phyloP scores from a whole-genome alignment of 768 basidiomycete species.

The Serendipita sp. region DNA sequence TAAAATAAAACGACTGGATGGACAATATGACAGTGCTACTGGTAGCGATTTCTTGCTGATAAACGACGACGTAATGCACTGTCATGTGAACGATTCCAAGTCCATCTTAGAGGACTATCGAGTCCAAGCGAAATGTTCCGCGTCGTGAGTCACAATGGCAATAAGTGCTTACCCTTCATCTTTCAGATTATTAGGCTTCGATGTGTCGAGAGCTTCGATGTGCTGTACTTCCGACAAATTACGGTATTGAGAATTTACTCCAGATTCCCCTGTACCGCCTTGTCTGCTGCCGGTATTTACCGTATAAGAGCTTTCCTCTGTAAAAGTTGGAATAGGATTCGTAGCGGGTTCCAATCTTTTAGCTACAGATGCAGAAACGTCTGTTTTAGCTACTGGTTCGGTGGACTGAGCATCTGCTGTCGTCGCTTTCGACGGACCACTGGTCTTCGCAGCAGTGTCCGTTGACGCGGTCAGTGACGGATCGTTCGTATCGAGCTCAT shows the following conservation, averaged over 20 bases:
- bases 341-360: slow-evolving; percentile 13
- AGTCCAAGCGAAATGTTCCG: not conserved
- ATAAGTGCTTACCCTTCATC: slow-evolving; percentile 81
- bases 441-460: slow-evolving; percentile 14
- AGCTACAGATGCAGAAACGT: slow-evolving; percentile 10
- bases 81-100: not conserved
- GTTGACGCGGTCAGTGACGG: slow-evolving; percentile 18
- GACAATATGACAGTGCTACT: not conserved
- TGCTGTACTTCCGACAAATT: not conserved
- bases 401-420: slow-evolving; percentile 7
- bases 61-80: not conserved
- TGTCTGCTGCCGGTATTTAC: slow-evolving; percentile 18
- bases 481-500: slow-evolving; percentile 15
- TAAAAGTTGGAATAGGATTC: slow-evolving; percentile 18
- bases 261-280: too few relatives aligned
- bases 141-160: slow-evolving; percentile 1
- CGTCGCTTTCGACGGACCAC: slow-evolving; percentile 10
- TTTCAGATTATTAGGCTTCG: slow-evolving; percentile 75
- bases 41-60: not conserved
- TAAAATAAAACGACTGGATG: slow-evolving; percentile 25
- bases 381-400: not conserved
- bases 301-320: slow-evolving; percentile 9
- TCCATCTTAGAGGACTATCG: not conserved
- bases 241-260: too few relatives aligned
- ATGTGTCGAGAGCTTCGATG: slow-evolving; percentile 20